phyloP scores from a whole-genome alignment of 495 filamentous ascomycete species.

The Penicillium atrosanguineum region DNA sequence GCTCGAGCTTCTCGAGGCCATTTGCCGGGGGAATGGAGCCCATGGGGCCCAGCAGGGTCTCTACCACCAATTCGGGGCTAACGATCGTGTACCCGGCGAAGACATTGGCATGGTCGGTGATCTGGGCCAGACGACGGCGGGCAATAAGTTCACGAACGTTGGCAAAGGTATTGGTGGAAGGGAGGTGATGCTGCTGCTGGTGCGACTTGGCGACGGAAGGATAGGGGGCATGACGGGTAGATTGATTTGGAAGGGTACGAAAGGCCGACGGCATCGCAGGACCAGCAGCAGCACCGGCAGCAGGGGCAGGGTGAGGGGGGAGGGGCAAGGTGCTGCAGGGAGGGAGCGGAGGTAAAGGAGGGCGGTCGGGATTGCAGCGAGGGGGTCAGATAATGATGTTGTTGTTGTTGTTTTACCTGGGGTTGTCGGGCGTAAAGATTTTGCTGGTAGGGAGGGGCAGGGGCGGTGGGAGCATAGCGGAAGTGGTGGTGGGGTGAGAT shows the following conservation, averaged over 20 bases:
- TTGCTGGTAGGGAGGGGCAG: conserved; percentile 33
- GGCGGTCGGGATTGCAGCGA: conserved; percentile 32
- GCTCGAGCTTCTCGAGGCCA: conserved; percentile 47
- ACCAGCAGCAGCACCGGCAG: conserved; percentile 39
- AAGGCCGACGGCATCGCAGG: conserved; percentile 53
- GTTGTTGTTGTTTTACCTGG: conserved; percentile 19
- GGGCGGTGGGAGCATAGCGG: conserved; percentile 33
- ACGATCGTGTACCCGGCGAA: conserved; percentile 50
- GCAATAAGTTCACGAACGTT: conserved; percentile 49
- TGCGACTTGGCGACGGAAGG: conserved; percentile 42
- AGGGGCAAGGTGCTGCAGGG: conserved; percentile 38
- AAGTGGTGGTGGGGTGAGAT: conserved; percentile 38
- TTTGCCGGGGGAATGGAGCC: conserved; percentile 45
- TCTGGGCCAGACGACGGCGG: conserved; percentile 48
- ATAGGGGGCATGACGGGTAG: conserved; percentile 44
- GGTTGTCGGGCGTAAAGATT: conserved; percentile 30
- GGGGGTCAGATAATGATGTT: conserved; percentile 14
- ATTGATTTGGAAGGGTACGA: conserved; percentile 44
- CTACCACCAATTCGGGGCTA: conserved; percentile 47
- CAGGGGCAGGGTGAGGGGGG: conserved; percentile 33
- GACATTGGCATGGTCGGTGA: conserved; percentile 51
- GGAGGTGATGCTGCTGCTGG: conserved; percentile 38
- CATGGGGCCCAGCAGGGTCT: conserved; percentile 47
- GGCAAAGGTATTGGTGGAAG: conserved; percentile 45
- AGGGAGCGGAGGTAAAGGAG: conserved; percentile 32